Evolutionary conservation across 1,284 basidiomycete species (phyloP).

Genomic region (Puccinia novopanici): DNA sequence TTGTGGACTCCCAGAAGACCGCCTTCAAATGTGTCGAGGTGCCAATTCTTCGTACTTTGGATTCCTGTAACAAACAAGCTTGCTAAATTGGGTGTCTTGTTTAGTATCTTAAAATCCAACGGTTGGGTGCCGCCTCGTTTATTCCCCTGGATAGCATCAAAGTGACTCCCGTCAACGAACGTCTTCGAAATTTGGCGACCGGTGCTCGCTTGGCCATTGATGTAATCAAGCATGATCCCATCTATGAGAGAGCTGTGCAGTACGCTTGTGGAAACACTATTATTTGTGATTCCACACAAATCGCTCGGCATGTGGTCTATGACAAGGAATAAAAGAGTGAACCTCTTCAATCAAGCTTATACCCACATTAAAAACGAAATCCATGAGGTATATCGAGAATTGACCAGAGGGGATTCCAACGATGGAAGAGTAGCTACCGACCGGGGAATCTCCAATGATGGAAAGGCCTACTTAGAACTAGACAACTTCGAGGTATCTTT

Average conservation of each 20-base stretch:
- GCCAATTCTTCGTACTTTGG: constrained; percentile 52
- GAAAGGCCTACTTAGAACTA: constrained; percentile 79
- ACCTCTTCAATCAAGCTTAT: constrained; percentile 94
- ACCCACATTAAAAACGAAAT: constrained; percentile 92
- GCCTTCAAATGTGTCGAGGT: constrained; percentile 97
- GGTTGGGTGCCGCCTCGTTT: constrained; percentile 92
- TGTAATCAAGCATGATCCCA: constrained; percentile 82
- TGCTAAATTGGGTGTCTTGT: constrained; percentile 12
- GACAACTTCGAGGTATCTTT: constrained; percentile 82
- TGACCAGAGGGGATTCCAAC: constrained; percentile 88
- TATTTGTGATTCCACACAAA: constrained; percentile 90
- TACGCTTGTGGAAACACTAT: constrained; percentile 93
- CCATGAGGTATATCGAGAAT: constrained; percentile 94
- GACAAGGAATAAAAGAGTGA: constrained; percentile 81
- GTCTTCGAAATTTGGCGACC: constrained; percentile 84
- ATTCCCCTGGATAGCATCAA: constrained; percentile 95
- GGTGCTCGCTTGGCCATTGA: constrained; percentile 92
- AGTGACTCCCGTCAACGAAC: constrained; percentile 89
- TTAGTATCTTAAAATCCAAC: constrained; percentile 91
- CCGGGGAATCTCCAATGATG: constrained; percentile 30
- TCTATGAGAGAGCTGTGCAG: constrained; percentile 88
- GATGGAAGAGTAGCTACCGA: constrained; percentile 75
- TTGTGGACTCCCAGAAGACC: constrained; percentile 93
- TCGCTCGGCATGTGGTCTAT: constrained; percentile 86
- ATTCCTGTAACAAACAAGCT: not conserved